Evolutionary conservation across 2,329 filamentous ascomycete genomes (phyloP).

Genomic region (Scedosporium boydii): DNA sequence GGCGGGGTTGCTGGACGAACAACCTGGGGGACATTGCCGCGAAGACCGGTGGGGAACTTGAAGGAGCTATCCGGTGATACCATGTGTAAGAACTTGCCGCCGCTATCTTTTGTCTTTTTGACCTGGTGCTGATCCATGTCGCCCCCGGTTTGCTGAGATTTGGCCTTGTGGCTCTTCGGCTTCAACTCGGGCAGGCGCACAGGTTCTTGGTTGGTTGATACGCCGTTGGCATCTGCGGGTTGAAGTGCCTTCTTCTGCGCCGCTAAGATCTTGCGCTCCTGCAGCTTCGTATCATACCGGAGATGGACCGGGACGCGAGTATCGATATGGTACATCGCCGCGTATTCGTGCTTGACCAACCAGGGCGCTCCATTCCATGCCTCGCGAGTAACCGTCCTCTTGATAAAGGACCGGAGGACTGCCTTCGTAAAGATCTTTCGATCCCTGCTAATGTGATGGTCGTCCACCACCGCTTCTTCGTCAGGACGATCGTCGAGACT

Average conservation of each 20-base stretch:
- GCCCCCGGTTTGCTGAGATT: slow-evolving; percentile 32
- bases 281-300: slow-evolving; percentile 68
- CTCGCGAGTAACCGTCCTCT: slow-evolving; percentile 85
- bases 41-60: slow-evolving; percentile 34
- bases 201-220: slow-evolving; percentile 29
- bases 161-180: slow-evolving; percentile 62
- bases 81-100: slow-evolving; percentile 31
- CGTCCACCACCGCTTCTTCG: slow-evolving; percentile 70
- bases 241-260: slow-evolving; percentile 52
- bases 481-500: slow-evolving; percentile 58
- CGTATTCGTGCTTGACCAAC: slow-evolving; percentile 83
- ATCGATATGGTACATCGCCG: slow-evolving; percentile 74
- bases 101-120: slow-evolving; percentile 17
- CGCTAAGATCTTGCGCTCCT: slow-evolving; percentile 65
- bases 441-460: slow-evolving; percentile 75
- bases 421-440: slow-evolving; percentile 91
- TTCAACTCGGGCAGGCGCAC: slow-evolving; percentile 63
- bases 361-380: slow-evolving; percentile 95
- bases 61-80: slow-evolving; percentile 35
- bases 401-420: slow-evolving; percentile 86
- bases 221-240: slow-evolving; percentile 31
- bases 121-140: slow-evolving; percentile 11
- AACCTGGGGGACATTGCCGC: slow-evolving; percentile 32
- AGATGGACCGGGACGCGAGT: slow-evolving; percentile 78
- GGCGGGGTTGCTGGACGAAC: slow-evolving; percentile 35